phyloP scores from a whole-genome alignment of 2,329 filamentous ascomycete genomes.

The Aureobasidium uvarum region DNA sequence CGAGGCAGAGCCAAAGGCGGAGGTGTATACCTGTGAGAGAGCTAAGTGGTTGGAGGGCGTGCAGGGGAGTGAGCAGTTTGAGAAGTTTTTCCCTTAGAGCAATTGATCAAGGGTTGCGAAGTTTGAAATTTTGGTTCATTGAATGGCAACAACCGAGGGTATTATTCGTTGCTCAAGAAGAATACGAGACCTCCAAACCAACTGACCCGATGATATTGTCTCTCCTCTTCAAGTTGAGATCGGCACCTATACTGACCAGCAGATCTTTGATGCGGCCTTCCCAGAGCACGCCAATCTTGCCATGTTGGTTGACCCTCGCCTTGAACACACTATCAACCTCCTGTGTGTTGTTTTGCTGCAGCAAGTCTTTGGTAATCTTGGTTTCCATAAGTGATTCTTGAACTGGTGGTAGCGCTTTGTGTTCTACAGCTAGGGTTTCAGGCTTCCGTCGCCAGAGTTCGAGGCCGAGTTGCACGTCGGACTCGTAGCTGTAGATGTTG shows the following conservation, averaged over 20 bases:
- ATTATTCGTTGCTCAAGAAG: slow-evolving; percentile 55
- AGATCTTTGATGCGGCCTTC: slow-evolving; percentile 90
- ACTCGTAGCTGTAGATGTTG: slow-evolving; percentile 98
- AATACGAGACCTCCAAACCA: slow-evolving; percentile 79
- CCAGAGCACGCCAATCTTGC: slow-evolving; percentile 84
- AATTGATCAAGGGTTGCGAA: too few species aligned
- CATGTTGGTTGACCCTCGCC: slow-evolving; percentile 82
- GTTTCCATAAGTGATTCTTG: not conserved
- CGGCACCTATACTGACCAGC: slow-evolving; percentile 85
- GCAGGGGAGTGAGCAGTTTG: not conserved
- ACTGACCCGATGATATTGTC: slow-evolving; percentile 76
- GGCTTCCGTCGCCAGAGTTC: slow-evolving; percentile 74
- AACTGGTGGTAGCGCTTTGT: slow-evolving; percentile 17
- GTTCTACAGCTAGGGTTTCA: not conserved
- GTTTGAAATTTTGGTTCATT: too few species aligned
- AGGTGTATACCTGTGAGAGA: slow-evolving; percentile 2
- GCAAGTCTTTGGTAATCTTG: not conserved
- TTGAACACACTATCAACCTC: slow-evolving; percentile 85
- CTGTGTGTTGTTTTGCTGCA: slow-evolving; percentile 5
- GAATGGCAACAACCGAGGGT: too few species aligned
- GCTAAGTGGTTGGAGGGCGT: not conserved
- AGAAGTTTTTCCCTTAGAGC: not conserved
- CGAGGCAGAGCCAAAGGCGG: not conserved
- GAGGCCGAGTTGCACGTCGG: slow-evolving; percentile 84
- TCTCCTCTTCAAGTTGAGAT: slow-evolving; percentile 71